Conservation (phyloP, 2,329 filamentous ascomycete species). For the Diaporthe citri region DNA sequence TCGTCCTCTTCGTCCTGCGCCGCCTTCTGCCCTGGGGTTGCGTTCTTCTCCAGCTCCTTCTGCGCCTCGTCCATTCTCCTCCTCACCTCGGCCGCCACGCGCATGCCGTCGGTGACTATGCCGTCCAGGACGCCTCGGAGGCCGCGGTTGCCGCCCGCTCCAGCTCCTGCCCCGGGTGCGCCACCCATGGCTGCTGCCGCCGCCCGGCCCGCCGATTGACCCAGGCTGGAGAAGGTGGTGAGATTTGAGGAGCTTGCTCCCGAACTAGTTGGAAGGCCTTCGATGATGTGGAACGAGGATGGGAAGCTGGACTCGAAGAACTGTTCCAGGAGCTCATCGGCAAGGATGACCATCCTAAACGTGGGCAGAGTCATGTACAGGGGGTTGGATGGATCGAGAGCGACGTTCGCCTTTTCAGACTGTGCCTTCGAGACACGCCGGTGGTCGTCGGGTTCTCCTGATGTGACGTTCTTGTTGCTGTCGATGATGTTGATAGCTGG, state of each 20-base stretch:
- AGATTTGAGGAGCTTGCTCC: slow-evolving; percentile 74
- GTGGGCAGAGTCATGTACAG: slow-evolving; percentile 96
- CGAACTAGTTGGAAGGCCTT: slow-evolving; percentile 61
- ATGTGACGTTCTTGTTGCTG: slow-evolving; percentile 39
- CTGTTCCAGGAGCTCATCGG: slow-evolving; percentile 93
- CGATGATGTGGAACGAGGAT: slow-evolving; percentile 88
- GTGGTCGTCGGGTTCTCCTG: slow-evolving; percentile 48
- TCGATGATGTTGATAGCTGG: slow-evolving; percentile 45
- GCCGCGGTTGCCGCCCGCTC: slow-evolving; percentile 75
- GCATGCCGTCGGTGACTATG: slow-evolving; percentile 97
- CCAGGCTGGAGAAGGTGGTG: slow-evolving; percentile 85
- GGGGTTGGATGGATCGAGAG: slow-evolving; percentile 91
- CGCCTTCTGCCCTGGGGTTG: slow-evolving; percentile 67
- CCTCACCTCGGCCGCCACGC: slow-evolving; percentile 91
- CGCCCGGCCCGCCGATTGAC: slow-evolving; percentile 64
- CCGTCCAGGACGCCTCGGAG: slow-evolving; percentile 95
- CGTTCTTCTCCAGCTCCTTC: slow-evolving; percentile 88
- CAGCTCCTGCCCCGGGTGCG: slow-evolving; percentile 58
- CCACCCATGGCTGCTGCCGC: slow-evolving; percentile 54
- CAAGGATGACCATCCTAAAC: slow-evolving; percentile 98
- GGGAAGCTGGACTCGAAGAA: slow-evolving; percentile 98
- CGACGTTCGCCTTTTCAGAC: slow-evolving; percentile 85
- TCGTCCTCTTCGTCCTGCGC: slow-evolving; percentile 75
- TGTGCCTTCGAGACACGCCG: slow-evolving; percentile 71
- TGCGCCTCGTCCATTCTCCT: slow-evolving; percentile 96